Evolutionary conservation across 2,329 filamentous ascomycete species (phyloP).

Genomic region (Aspergillus neoniger): DNA sequence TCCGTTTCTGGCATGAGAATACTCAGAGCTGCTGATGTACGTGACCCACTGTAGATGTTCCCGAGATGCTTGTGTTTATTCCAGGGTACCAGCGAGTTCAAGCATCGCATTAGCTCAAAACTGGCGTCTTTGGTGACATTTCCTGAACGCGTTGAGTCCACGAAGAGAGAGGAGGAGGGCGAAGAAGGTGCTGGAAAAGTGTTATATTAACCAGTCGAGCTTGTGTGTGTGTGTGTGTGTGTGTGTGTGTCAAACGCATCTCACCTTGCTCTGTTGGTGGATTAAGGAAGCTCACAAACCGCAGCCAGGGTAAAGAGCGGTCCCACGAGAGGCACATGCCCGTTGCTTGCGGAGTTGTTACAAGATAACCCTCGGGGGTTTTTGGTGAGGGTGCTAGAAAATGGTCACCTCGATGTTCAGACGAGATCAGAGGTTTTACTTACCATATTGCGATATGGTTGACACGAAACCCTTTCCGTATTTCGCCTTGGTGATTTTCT

Average conservation of each 20-base stretch:
- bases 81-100: constrained; percentile 19
- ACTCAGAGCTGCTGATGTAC: constrained; percentile 15
- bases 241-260: not conserved
- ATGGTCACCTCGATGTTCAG: not conserved
- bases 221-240: not conserved
- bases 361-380: constrained; percentile 22
- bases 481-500: constrained; percentile 8
- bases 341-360: constrained; percentile 19
- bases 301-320: constrained; percentile 20
- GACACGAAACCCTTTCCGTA: constrained; percentile 11
- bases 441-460: not conserved
- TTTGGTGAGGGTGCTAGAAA: constrained; percentile 8
- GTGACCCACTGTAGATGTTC: constrained; percentile 15
- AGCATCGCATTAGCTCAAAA: constrained; percentile 7
- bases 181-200: constrained; percentile 8
- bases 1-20: constrained; percentile 22
- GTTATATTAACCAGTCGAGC: not conserved
- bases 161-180: not conserved
- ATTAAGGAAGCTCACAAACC: constrained; percentile 17
- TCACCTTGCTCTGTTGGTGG: constrained; percentile 6
- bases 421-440: not conserved
- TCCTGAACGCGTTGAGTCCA: not conserved
- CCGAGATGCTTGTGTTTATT: constrained; percentile 7
- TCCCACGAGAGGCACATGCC: constrained; percentile 16
- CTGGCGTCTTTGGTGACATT: constrained; percentile 1